phyloP scores from a whole-genome alignment of 441 rosid species.

The Arabidopsis hybrid region DNA sequence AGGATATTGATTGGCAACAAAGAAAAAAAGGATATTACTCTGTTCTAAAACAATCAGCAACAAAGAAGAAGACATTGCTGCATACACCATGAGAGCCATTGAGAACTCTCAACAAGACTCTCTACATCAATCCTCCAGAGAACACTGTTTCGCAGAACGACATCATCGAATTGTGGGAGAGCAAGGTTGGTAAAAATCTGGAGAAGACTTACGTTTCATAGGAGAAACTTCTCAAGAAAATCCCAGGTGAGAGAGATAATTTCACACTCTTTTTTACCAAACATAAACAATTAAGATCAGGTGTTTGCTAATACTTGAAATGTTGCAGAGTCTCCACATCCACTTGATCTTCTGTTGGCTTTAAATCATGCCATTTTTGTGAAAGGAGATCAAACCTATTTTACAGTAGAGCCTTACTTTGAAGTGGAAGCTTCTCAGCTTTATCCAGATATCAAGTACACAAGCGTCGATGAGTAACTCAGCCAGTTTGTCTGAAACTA shows the following conservation, averaged over 20 bases:
- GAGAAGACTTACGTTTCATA: constrained; percentile 44
- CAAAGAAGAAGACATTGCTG: constrained; percentile 44
- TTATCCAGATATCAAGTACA: constrained; percentile 55
- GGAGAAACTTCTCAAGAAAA: constrained; percentile 42
- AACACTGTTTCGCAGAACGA: constrained; percentile 41
- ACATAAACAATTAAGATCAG: neutral
- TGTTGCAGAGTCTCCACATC: constrained; percentile 38
- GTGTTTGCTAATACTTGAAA: constrained; percentile 22
- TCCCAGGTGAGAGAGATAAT: constrained; percentile 36
- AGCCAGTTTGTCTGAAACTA: constrained; percentile 36
- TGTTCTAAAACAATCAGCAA: neutral
- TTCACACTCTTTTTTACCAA: constrained; percentile 4
- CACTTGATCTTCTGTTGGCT: constrained; percentile 35
- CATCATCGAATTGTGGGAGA: constrained; percentile 42
- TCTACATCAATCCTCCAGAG: constrained; percentile 42
- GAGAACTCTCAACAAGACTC: constrained; percentile 45
- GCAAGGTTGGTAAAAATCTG: constrained; percentile 41
- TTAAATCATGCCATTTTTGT: constrained; percentile 40
- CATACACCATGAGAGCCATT: constrained; percentile 33
- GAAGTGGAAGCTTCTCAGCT: constrained; percentile 57
- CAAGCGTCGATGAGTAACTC: constrained; percentile 53
- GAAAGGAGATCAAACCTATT: constrained; percentile 40
- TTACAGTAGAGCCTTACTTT: constrained; percentile 39
- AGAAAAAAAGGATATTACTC: no score
- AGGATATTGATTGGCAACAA: no score